These are phyloP conservation scores for Primulina eburnea DNA, from an alignment of 257 asterid genomes.

Conservation along the genomic window DNA sequence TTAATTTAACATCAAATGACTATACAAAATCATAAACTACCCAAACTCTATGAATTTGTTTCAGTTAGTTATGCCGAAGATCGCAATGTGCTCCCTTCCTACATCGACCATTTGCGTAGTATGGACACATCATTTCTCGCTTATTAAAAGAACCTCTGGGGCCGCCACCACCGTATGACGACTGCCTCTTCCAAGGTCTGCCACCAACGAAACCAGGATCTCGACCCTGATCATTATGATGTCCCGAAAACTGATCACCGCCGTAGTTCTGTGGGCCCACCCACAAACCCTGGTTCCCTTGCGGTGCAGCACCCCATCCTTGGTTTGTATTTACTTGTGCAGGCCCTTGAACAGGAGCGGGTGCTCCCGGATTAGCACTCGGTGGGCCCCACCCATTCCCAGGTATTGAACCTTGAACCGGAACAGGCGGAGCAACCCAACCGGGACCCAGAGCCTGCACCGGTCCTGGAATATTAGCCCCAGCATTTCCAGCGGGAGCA, in stretches of 20 bases:
- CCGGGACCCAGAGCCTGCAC: constrained; percentile 39
- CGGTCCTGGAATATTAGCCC: constrained; percentile 30
- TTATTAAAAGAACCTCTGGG: constrained; percentile 26
- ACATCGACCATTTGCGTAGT: constrained; percentile 57
- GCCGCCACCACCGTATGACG: constrained; percentile 53
- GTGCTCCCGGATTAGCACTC: constrained; percentile 38
- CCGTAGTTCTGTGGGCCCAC: constrained; percentile 43
- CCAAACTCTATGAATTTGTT: neutral
- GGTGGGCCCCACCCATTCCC: constrained; percentile 58
- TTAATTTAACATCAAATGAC: neutral
- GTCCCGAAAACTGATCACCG: constrained; percentile 57
- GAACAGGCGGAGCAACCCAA: constrained; percentile 31
- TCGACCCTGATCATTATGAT: constrained; percentile 41
- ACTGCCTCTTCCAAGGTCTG: constrained; percentile 70
- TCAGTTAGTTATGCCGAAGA: constrained; percentile 40
- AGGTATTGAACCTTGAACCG: constrained; percentile 39
- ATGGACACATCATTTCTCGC: constrained; percentile 58
- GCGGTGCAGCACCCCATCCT: constrained; percentile 48
- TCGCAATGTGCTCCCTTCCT: constrained; percentile 72
- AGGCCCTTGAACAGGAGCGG: constrained; percentile 48
- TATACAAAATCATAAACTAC: neutral
- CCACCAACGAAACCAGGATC: constrained; percentile 43
- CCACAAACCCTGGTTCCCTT: constrained; percentile 53
- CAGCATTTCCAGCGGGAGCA: constrained; percentile 39
- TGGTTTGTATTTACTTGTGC: constrained; percentile 47